Evolutionary conservation across 2,329 filamentous ascomycete genomes (phyloP).

Genomic region (Teratosphaeria zuluensis): DNA sequence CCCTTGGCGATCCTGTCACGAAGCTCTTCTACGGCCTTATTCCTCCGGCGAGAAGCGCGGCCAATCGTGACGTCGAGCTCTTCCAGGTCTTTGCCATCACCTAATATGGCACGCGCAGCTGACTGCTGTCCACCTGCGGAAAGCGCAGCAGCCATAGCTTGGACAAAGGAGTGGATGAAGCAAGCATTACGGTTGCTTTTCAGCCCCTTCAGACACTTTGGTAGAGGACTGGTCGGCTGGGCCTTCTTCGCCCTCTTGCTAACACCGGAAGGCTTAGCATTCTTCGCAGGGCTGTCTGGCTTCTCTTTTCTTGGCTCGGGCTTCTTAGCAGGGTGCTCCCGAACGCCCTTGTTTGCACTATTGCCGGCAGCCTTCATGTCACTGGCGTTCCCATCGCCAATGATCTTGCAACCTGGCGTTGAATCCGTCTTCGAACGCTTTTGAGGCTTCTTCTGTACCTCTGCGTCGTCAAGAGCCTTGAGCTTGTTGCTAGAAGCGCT

Average conservation of each 20-base stretch:
- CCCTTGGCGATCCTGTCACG: not conserved
- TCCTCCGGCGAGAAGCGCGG: not conserved
- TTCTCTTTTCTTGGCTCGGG: too few relatives aligned
- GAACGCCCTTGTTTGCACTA: too few relatives aligned
- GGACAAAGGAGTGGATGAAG: not conserved
- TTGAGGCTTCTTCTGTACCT: too few relatives aligned
- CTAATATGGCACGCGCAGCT: not conserved
- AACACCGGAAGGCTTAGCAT: not conserved
- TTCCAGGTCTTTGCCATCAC: not conserved
- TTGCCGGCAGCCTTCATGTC: too few relatives aligned
- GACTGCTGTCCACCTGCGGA: not conserved
- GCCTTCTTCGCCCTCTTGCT: not conserved
- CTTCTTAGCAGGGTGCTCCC: too few relatives aligned
- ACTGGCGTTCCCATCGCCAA: too few relatives aligned
- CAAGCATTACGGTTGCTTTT: not conserved
- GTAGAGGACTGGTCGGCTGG: not conserved
- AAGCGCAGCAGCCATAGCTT: not conserved
- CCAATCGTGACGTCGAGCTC: not conserved
- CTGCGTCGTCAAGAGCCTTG: too few relatives aligned
- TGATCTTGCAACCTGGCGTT: too few relatives aligned
- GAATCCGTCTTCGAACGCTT: too few relatives aligned
- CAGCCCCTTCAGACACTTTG: not conserved
- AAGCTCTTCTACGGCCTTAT: not conserved
- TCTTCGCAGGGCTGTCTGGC: too few relatives aligned
- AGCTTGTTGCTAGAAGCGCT: too few relatives aligned